phyloP scores from a whole-genome alignment of 139 green algal genomes.

The Tetradesmus lagerheimii region DNA sequence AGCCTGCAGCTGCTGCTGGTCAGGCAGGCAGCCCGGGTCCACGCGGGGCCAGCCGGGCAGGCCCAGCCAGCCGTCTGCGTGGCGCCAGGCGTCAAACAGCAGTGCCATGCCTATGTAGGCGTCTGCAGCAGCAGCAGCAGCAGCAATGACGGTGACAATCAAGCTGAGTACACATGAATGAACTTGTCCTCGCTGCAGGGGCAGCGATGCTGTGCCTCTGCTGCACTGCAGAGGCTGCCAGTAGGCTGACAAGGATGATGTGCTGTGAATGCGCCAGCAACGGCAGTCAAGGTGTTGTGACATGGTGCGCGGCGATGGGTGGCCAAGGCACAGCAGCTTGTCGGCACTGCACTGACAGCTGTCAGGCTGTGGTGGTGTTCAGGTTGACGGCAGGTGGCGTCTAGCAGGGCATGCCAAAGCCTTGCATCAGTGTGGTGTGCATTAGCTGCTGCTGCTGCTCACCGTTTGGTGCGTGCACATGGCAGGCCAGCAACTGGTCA shows the following conservation, averaged over 20 bases:
- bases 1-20: not conserved
- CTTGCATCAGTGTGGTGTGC: not conserved
- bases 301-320: not conserved
- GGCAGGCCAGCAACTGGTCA: constrained; percentile 27
- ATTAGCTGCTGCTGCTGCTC: not conserved
- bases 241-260: no score
- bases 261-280: not conserved
- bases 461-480: constrained; percentile 44
- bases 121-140: constrained; percentile 14
- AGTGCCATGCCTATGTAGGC: constrained; percentile 1
- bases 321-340: no score
- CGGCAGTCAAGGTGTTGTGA: not conserved
- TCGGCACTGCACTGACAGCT: no score
- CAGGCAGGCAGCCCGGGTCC: not conserved
- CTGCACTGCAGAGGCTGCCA: no score
- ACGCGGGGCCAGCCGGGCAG: constrained; percentile 12
- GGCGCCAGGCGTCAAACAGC: constrained; percentile 43
- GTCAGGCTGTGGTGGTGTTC: no score
- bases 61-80: constrained; percentile 19
- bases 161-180: no score
- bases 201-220: no score
- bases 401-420: not conserved
- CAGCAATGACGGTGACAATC: no score
- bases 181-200: no score
- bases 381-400: not conserved